A percentile compares a stretch with the other conserved stretches of the same genome.
phyloP scores from a whole-genome alignment of 495 filamentous ascomycete species.

The Amniculicola lignicola region DNA sequence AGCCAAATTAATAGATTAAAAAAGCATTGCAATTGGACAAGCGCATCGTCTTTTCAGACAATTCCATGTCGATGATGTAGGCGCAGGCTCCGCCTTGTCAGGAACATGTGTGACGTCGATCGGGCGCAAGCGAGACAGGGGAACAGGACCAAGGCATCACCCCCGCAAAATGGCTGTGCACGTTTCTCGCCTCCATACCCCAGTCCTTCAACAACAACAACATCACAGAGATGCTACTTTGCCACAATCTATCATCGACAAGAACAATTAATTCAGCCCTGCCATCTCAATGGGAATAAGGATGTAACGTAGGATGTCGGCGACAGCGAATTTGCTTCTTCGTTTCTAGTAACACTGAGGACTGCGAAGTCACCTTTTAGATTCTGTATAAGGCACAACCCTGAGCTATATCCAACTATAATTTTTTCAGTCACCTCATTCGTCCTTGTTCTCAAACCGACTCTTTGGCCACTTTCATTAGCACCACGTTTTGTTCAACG shows the following conservation, averaged over 20 bases:
- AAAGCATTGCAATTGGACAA: no score
- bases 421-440: not conserved
- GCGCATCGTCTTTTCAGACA: no score
- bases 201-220: not conserved
- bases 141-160: not conserved
- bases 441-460: no score
- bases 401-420: constrained; percentile 8
- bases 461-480: not conserved
- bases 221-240: not conserved
- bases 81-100: no score
- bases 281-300: no score
- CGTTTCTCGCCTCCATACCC: not conserved
- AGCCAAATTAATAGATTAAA: no score
- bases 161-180: not conserved
- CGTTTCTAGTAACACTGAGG: not conserved
- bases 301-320: no score
- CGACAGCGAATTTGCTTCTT: not conserved
- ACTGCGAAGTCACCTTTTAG: not conserved
- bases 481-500: not conserved
- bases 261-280: no score
- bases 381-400: constrained; percentile 13
- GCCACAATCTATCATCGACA: not conserved
- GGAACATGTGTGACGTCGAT: constrained; percentile 33
- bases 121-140: constrained; percentile 23
- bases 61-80: no score